phyloP scores from a whole-genome alignment of 768 basidiomycete species.

The Antrodiella citrinella region DNA sequence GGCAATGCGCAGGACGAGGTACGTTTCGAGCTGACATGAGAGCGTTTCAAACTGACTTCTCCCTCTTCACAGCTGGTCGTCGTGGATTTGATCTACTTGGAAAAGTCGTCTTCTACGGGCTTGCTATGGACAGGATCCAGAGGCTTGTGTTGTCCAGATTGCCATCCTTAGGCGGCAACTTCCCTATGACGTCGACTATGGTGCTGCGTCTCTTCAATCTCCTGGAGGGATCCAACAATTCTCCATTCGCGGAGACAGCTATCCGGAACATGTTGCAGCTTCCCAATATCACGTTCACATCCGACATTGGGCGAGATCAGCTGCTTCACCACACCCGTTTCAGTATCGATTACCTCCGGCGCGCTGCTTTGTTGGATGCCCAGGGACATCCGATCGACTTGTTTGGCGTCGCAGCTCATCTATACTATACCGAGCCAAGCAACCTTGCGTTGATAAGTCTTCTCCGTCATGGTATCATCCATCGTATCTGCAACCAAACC shows the following conservation, averaged over 20 bases:
- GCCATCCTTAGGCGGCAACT: constrained; percentile 53
- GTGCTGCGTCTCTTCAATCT: constrained; percentile 58
- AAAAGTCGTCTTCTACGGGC: constrained; percentile 66
- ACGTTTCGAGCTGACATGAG: no score
- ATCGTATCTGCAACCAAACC: constrained; percentile 41
- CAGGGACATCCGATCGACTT: constrained; percentile 51
- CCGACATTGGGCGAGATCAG: constrained; percentile 46
- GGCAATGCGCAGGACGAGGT: constrained; percentile 61
- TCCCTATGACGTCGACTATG: constrained; percentile 62
- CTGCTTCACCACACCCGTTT: constrained; percentile 61
- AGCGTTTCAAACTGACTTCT: no score
- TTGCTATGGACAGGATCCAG: constrained; percentile 55
- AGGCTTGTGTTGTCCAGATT: constrained; percentile 56
- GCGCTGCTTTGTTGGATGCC: constrained; percentile 42
- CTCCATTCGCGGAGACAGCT: constrained; percentile 39
- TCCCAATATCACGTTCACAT: constrained; percentile 51
- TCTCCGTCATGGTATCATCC: constrained; percentile 49
- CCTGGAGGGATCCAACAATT: constrained; percentile 49
- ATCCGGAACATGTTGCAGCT: constrained; percentile 46
- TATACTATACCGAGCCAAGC: constrained; percentile 63
- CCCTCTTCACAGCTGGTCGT: constrained; percentile 44
- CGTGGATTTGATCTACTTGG: constrained; percentile 64
- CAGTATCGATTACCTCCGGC: constrained; percentile 62
- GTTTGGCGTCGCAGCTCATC: constrained; percentile 43
- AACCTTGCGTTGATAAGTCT: constrained; percentile 59